Evolutionary conservation across 2,329 filamentous ascomycete species (phyloP), one percentile per base, ranked within the genome.

Genomic region (Claviceps capensis): DNA sequence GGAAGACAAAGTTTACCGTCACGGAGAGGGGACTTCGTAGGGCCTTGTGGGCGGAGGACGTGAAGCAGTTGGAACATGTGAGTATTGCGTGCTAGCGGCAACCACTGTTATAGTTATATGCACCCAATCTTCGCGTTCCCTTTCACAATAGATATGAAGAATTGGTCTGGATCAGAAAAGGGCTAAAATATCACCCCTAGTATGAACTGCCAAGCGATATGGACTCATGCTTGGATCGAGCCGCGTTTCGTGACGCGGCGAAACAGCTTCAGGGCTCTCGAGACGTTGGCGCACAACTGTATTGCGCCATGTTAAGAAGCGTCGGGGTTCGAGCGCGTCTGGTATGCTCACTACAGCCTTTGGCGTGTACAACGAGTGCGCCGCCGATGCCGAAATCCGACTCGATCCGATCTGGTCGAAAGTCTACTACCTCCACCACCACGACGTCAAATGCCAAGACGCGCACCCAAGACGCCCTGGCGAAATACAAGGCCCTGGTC

Each of bases 211-310:
- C 81, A 5, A 72, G 75, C 8, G 79, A 87, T 52, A 70, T 80
- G 48, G 88, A 94, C 60, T 73, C 79, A 1, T 77, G 82, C 19
- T 67, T 85, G 48, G 85, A 88, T 30, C 82, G 78, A 53, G 69
- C 74, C 0, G 88, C 94, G 57, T 97, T 97, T 60, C 74, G 77
- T 4, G 73, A 74, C 40, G 83, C 86, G 34, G 88, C 90, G 0
- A 76, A 72, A 54, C 78, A 70, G 5, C 67, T 95, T 17, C 73
- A 82, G 57, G 94, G 91, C 0, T 97, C 91, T 8, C 81, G 90
- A 57, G 93, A 98, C 65, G 75, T 94, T 9, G 93, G 90, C 0
- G 86, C 88, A 1, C 90, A 97, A 64, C 67, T 98, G 0, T 95
- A 94, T 61, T 97, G 93, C 65, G 86, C 90, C 2, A 68, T 97